phyloP scores from a whole-genome alignment of 768 basidiomycete genomes.

The Leccinum subtestaceum region DNA sequence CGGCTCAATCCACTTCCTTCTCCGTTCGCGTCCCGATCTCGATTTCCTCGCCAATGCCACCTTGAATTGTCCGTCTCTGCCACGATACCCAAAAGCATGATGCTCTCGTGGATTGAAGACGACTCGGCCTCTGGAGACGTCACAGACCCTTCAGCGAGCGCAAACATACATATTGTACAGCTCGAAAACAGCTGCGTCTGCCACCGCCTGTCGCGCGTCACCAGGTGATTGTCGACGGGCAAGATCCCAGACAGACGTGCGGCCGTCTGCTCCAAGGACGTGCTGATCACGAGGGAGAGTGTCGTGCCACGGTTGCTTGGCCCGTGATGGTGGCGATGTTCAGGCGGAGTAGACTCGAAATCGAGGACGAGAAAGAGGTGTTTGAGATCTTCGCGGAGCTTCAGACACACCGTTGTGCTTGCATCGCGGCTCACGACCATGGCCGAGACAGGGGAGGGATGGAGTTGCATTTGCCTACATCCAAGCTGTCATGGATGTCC shows the following conservation, averaged over 20 bases:
- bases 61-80: constrained; percentile 38
- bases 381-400: constrained; percentile 22
- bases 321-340: constrained; percentile 33
- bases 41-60: constrained; percentile 3
- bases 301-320: constrained; percentile 16
- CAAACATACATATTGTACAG: constrained; percentile 55
- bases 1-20: background rate
- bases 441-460: constrained; percentile 25
- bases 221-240: constrained; percentile 42
- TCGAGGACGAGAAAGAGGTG: constrained; percentile 60
- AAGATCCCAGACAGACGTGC: constrained; percentile 46
- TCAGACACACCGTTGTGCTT: constrained; percentile 55
- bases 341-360: constrained; percentile 41
- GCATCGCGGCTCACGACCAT: constrained; percentile 60
- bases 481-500: background rate
- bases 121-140: constrained; percentile 21
- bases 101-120: constrained; percentile 44
- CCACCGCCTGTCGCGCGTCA: constrained; percentile 52
- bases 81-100: constrained; percentile 41
- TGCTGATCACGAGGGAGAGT: constrained; percentile 49
- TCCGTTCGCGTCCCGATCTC: background rate
- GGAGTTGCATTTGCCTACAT: constrained; percentile 27
- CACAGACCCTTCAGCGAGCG: constrained; percentile 28
- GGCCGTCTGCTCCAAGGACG: constrained; percentile 43
- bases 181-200: constrained; percentile 58